Evolutionary conservation across 768 basidiomycete genomes (phyloP), one percentile per base, ranked within the genome.

Genomic region (Nevesoporus exiguus): DNA sequence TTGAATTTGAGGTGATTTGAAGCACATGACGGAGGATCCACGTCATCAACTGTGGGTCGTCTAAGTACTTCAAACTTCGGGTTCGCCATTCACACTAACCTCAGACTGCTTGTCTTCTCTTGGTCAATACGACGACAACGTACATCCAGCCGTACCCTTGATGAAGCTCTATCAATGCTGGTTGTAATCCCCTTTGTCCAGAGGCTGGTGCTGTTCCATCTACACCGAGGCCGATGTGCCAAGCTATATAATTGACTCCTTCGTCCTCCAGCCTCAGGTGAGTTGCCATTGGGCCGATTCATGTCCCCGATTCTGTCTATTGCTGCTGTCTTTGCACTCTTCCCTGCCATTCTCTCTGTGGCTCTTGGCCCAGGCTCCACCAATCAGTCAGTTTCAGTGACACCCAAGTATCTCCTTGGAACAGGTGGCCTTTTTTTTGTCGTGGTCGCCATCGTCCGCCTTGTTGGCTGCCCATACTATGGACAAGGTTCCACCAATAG

Each of bases 221-320:
- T 47, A 21, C 33, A 47, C 13, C 9, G 21, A 24, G 19, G 45
- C 45, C 3, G 10, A 29, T 25, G 14, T 39, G n/a, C n/a, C 37
- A 34, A 1, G 19, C 7, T 52, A 51, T 61, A 63, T 55, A 58
- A 48, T 30, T 11, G 2, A 15, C 47, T n/a, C 29, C 19, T 3
- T 25, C 30, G 25, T 24, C 19, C 27, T 13, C 36, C 37, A 24
- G 29, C 36, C n/a, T 19, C 42, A 56, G 47, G 41, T 43, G 46
- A n/a, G 29, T 39, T 44, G 7, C 42, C n/a, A 36, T 54, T 30
- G 45, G 54, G 43, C 30, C n/a, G n/a, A 0, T 44, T 56, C 52
- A 63, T 65, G 61, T 58, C 58, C 39, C 58, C 63, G 6, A 51
- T 65, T 5, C 54, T 56, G 0, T 44, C 56, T 56, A 41, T 56